phyloP scores from a whole-genome alignment of 495 filamentous ascomycete species.

The Penicillium robsamsonii region DNA sequence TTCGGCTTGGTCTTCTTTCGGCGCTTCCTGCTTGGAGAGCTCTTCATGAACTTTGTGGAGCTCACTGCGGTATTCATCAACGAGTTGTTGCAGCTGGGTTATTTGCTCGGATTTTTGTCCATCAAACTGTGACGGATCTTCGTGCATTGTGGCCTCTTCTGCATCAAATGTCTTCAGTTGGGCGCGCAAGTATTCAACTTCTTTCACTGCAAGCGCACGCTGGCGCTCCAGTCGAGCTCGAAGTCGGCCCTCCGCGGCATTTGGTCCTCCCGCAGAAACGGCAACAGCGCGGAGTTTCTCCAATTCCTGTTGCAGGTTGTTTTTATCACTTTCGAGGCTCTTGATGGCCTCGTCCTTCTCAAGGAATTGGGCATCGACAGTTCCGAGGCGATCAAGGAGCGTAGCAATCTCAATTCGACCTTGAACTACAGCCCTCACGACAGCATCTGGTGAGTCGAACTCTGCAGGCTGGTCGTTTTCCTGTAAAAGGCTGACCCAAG shows the following conservation, averaged over 20 bases:
- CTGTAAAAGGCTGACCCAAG: conserved; percentile 86
- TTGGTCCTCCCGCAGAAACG: conserved; percentile 34
- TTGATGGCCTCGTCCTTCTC: conserved; percentile 79
- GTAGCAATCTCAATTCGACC: conserved; percentile 76
- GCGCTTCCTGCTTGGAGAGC: conserved; percentile 58
- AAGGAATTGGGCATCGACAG: conserved; percentile 70
- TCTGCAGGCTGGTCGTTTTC: conserved; percentile 62
- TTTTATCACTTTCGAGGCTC: conserved; percentile 65
- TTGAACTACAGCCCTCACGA: conserved; percentile 79
- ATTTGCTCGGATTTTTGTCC: conserved; percentile 73
- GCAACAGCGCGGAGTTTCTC: conserved; percentile 58
- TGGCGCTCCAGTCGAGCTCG: conserved; percentile 81
- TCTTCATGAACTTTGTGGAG: conserved; percentile 70
- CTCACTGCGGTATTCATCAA: conserved; percentile 88
- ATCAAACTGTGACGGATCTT: conserved; percentile 65
- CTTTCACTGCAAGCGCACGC: conserved; percentile 78
- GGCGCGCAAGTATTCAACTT: conserved; percentile 88
- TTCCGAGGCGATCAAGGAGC: conserved; percentile 73
- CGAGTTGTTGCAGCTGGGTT: conserved; percentile 74
- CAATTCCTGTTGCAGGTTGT: conserved; percentile 58
- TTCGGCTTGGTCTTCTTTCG: conserved; percentile 35
- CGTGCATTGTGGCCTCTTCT: conserved; percentile 82
- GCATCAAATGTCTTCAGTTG: conserved; percentile 89
- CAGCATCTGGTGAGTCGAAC: conserved; percentile 83
- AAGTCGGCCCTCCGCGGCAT: conserved; percentile 50